These are phyloP conservation scores for Aspergillus cristatus DNA, from an alignment of 495 filamentous ascomycete species.

Conservation along the genomic window DNA sequence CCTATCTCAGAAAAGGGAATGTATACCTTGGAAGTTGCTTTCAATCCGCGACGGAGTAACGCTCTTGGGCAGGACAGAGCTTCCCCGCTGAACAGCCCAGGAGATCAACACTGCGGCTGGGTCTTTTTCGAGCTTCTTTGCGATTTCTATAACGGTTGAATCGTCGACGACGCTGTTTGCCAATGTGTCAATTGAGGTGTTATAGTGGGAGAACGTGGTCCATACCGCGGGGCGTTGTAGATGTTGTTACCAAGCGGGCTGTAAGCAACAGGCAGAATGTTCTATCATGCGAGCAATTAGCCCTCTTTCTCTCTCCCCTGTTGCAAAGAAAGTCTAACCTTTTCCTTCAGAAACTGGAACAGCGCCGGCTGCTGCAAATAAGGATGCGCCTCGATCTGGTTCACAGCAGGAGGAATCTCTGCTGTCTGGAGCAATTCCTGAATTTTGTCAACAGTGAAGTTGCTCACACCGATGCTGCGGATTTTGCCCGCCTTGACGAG, in stretches of 20 bases:
- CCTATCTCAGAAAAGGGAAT: too few relatives aligned
- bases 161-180: conserved; percentile 45
- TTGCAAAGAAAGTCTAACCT: conserved; percentile 5
- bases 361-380: conserved; percentile 66
- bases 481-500: conserved; percentile 58
- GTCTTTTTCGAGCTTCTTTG: conserved; percentile 60
- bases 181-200: conserved; percentile 6
- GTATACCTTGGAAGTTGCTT: conserved; percentile 43
- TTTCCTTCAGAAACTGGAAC: conserved; percentile 27
- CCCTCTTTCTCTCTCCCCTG: background rate
- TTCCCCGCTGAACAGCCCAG: conserved; percentile 73
- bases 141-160: conserved; percentile 46
- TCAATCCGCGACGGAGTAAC: conserved; percentile 48
- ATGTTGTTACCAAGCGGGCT: conserved; percentile 48
- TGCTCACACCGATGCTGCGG: conserved; percentile 73
- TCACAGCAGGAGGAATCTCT: conserved; percentile 55
- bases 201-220: background rate
- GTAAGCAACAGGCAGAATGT: conserved; percentile 44
- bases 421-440: conserved; percentile 57
- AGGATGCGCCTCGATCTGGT: conserved; percentile 82
- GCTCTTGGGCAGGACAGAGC: conserved; percentile 52
- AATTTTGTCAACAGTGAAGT: conserved; percentile 57
- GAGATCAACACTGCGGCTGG: conserved; percentile 63
- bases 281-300: conserved; percentile 11
- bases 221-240: conserved; percentile 30